A percentile compares a stretch with the other conserved stretches of the same genome.
Evolutionary conservation across 768 basidiomycete genomes (phyloP).

Genomic region (Boletus eberwhitei): DNA sequence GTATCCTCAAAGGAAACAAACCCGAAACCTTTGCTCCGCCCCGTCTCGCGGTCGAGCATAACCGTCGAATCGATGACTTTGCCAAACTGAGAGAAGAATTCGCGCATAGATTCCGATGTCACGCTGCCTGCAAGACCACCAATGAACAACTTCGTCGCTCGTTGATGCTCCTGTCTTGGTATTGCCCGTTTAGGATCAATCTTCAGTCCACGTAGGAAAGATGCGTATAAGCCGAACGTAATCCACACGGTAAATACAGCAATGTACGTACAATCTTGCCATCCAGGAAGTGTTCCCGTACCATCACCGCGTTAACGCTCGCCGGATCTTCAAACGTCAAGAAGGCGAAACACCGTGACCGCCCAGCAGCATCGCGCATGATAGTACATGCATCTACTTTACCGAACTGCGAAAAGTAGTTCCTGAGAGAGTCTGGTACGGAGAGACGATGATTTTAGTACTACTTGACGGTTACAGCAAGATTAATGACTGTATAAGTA

Average conservation of each 20-base stretch:
- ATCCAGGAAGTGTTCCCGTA: slow-evolving; percentile 90
- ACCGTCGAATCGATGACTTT: slow-evolving; percentile 97
- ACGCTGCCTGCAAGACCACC: slow-evolving; percentile 90
- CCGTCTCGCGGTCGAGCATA: slow-evolving; percentile 96
- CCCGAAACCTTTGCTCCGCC: slow-evolving; percentile 94
- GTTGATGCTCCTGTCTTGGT: slow-evolving; percentile 91
- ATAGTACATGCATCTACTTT: slow-evolving; percentile 97
- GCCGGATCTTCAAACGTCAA: slow-evolving; percentile 92
- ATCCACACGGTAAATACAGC: slow-evolving; percentile 21
- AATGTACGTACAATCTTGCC: slow-evolving; percentile 84
- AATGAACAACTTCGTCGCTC: slow-evolving; percentile 93
- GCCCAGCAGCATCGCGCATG: slow-evolving; percentile 94
- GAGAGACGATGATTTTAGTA: slow-evolving; percentile 36
- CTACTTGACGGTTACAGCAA: slow-evolving; percentile 38
- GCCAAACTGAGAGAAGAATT: slow-evolving; percentile 92
- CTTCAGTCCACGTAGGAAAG: slow-evolving; percentile 40
- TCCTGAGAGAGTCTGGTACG: slow-evolving; percentile 64
- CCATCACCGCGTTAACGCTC: slow-evolving; percentile 94
- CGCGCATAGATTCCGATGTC: slow-evolving; percentile 90
- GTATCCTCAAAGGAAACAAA: slow-evolving; percentile 95
- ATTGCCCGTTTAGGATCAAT: slow-evolving; percentile 99
- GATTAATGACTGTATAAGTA: slow-evolving; percentile 48
- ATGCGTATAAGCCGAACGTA: slow-evolving; percentile 19
- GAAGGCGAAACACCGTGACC: slow-evolving; percentile 97
- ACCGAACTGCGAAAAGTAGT: slow-evolving; percentile 95